phyloP scores from a whole-genome alignment of 2,329 filamentous ascomycete species.

The Pestalotiopsis sp. region DNA sequence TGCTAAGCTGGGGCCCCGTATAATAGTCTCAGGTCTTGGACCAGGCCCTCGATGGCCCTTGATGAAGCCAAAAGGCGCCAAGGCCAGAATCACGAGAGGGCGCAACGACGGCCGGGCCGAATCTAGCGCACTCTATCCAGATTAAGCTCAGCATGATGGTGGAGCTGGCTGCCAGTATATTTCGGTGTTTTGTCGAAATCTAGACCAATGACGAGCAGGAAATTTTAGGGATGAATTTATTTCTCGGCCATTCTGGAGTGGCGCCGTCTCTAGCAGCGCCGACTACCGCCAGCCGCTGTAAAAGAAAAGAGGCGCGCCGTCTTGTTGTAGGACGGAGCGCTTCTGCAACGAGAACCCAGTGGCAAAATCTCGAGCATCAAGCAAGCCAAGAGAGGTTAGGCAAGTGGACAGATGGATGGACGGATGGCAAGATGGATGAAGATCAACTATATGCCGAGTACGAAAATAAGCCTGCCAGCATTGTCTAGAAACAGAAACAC shows the following conservation, averaged over 20 bases:
- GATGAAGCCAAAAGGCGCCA: neutral
- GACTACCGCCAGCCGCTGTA: neutral
- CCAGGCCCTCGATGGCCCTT: neutral
- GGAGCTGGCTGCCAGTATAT: neutral
- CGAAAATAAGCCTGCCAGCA: neutral
- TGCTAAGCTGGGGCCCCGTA: neutral
- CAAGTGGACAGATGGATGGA: neutral
- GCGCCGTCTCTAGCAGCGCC: neutral
- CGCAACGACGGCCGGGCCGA: slow-evolving; percentile 19
- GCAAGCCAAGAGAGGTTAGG: neutral
- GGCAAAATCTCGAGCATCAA: neutral
- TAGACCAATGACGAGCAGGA: neutral
- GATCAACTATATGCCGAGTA: neutral
- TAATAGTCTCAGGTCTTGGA: neutral
- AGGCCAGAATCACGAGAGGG: neutral
- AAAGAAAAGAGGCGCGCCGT: neutral
- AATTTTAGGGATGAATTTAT: neutral
- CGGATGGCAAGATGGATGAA: too few species aligned
- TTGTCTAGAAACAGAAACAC: neutral
- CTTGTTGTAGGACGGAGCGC: neutral
- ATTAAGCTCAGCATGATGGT: neutral
- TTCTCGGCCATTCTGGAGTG: slow-evolving; percentile 1
- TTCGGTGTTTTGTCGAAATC: neutral
- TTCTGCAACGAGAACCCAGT: neutral
- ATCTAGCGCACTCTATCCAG: slow-evolving; percentile 15